Percentiles rank a stretch among this genome's conserved stretches.
Conservation (phyloP, 768 basidiomycete genomes). For the Macrolepiota fuliginosa region DNA sequence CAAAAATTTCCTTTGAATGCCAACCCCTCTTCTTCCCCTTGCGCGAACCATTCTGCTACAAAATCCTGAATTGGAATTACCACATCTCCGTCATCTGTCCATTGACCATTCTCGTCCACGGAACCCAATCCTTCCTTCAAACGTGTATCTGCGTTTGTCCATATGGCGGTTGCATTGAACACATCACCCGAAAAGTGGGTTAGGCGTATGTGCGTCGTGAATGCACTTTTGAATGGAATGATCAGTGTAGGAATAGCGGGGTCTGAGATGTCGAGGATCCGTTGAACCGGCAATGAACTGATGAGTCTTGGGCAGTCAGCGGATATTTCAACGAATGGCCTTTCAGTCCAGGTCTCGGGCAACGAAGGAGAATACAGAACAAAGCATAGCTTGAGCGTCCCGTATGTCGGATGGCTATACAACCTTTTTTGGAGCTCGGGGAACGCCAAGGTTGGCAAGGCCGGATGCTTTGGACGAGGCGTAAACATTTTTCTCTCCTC, state of each 20-base stretch:
- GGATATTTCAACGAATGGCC: no score
- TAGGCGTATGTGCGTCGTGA: slow-evolving; percentile 31
- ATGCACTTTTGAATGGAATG: slow-evolving; percentile 30
- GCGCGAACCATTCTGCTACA: slow-evolving; percentile 35
- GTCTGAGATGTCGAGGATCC: slow-evolving; percentile 25
- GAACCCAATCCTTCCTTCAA: slow-evolving; percentile 22
- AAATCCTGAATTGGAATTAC: slow-evolving; percentile 30
- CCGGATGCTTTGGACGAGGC: background rate
- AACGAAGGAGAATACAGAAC: background rate
- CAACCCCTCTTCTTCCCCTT: slow-evolving; percentile 28
- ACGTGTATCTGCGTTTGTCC: slow-evolving; percentile 33
- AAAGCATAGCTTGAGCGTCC: background rate
- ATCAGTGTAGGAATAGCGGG: slow-evolving; percentile 31
- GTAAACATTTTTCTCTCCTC: background rate
- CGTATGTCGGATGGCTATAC: background rate
- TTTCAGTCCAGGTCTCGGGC: background rate
- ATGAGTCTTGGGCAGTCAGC: background rate
- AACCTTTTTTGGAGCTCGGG: background rate
- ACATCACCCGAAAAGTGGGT: slow-evolving; percentile 34
- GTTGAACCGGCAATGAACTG: slow-evolving; percentile 14
- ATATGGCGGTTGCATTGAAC: slow-evolving; percentile 37
- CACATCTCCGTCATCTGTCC: slow-evolving; percentile 25
- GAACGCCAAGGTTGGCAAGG: background rate
- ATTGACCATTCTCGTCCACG: background rate
- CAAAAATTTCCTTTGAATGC: slow-evolving; percentile 39